Evolutionary conservation across 306 rosid genomes (phyloP), one percentile per base, ranked within the genome.

Genomic region (Quercus ilex): DNA sequence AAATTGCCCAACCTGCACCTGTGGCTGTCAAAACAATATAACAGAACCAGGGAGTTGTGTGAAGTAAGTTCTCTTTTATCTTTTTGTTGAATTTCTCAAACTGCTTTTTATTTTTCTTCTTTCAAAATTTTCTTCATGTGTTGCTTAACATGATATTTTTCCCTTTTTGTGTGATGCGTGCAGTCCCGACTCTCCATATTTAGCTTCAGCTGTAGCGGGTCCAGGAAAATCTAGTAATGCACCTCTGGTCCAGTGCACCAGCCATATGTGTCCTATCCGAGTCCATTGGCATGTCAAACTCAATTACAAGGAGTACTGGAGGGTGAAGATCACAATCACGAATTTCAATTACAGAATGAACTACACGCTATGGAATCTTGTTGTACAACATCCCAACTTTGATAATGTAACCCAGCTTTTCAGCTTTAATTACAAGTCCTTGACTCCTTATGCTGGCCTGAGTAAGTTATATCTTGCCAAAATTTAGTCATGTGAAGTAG

Each of bases 211-310:
- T 65, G 90, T 91, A 55, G 74, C 95, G 20, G 46, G 87, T 85
- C 74, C 89, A 6, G 86, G 91, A 35, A 91, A 93, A 82, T 55
- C 84, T 30, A 62, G 38, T 53, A 85, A 68, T 67, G 67, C 95
- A 14, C 99, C 99, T 79, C 78, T 95, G 63, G 92, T 95, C 69
- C 99, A 84, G 80, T 95, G 97, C 68, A 92, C 97, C 64, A 91
- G 98, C 79, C 99, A 95, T 77, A 95, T 92, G 99, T 95, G 99
- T 82, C 99, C 99, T 5, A 79, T 95, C 79, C 89, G 97, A 83
- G 83, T 95, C 86, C 99, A 95, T 88, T 95, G 99, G 99, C 99
- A 95, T n/a, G 98, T 95, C 80, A 95, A 95, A 85, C 84, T 95
- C 80, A 95, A 95, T 76, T 95, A 95, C 85, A 95, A 92, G 85